Evolutionary conservation across 108 stramenopile genomes (phyloP).

Genomic region (Stephanodiscus triporus): DNA sequence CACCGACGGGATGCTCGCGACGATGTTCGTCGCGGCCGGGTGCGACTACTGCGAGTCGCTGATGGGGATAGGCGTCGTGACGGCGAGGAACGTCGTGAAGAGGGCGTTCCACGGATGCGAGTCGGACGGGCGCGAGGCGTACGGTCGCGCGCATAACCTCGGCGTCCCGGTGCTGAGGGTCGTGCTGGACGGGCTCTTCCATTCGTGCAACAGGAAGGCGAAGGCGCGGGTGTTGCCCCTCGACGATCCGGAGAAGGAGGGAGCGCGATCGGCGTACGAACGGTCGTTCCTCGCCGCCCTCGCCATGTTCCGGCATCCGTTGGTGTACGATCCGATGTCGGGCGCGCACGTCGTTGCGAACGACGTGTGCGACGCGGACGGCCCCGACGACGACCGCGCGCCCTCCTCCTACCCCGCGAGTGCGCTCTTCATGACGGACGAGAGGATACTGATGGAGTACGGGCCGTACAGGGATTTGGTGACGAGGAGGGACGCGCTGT

Average conservation of each 20-base stretch:
- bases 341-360: constrained; percentile 48
- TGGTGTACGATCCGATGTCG: constrained; percentile 76
- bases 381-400: not conserved
- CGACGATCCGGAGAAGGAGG: constrained; percentile 35
- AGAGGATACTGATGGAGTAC: constrained; percentile 56
- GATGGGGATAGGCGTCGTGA: constrained; percentile 86
- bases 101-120: constrained; percentile 23
- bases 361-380: constrained; percentile 31
- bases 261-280: constrained; percentile 74
- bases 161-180: constrained; percentile 30
- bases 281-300: constrained; percentile 76
- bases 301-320: constrained; percentile 90
- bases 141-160: no score
- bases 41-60: constrained; percentile 93
- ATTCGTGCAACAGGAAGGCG: constrained; percentile 36
- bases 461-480: constrained; percentile 65
- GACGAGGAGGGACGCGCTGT: constrained; percentile 32
- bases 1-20: constrained; percentile 85
- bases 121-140: not conserved
- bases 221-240: constrained; percentile 31
- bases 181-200: constrained; percentile 39
- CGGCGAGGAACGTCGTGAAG: constrained; percentile 75
- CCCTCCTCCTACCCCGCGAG: not conserved
- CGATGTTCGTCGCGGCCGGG: constrained; percentile 92
- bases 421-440: constrained; percentile 37